Percentiles rank a stretch among this genome's conserved stretches.
These are phyloP conservation scores for Verbena officinalis DNA, from an alignment of 257 asterid genomes.

Conservation along the genomic window DNA sequence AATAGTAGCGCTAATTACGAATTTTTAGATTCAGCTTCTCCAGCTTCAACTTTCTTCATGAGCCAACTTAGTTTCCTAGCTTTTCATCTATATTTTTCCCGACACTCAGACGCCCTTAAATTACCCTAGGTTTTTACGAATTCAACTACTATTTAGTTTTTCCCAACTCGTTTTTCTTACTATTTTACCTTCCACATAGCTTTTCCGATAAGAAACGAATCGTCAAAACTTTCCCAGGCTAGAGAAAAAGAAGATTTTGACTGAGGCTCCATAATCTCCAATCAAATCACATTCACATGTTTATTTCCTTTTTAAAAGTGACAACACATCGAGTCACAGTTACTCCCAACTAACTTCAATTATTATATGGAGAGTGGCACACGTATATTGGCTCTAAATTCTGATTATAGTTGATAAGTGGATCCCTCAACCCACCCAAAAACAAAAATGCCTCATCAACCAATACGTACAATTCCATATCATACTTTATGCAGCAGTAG, in stretches of 20 bases:
- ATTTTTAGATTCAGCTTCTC: too few species aligned
- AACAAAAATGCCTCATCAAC: neutral
- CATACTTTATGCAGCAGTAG: neutral
- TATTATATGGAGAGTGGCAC: conserved; percentile 31
- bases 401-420: conserved; percentile 29
- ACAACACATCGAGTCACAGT: neutral
- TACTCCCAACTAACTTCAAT: conserved; percentile 30
- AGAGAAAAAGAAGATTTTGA: conserved; percentile 10
- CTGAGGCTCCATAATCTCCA: neutral
- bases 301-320: neutral
- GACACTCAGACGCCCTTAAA: too few species aligned
- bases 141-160: too few species aligned
- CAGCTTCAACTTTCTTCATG: too few species aligned
- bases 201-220: neutral
- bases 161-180: too few species aligned
- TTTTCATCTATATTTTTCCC: too few species aligned
- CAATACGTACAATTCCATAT: conserved; percentile 30
- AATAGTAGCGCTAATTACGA: too few species aligned
- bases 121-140: too few species aligned
- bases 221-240: neutral
- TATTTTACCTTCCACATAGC: too few species aligned
- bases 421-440: conserved; percentile 20
- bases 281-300: neutral
- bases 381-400: conserved; percentile 17
- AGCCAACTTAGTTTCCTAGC: too few species aligned